Evolutionary conservation across 805 yeast genomes (phyloP).

Genomic region (Saccharomycodes ludwigii): DNA sequence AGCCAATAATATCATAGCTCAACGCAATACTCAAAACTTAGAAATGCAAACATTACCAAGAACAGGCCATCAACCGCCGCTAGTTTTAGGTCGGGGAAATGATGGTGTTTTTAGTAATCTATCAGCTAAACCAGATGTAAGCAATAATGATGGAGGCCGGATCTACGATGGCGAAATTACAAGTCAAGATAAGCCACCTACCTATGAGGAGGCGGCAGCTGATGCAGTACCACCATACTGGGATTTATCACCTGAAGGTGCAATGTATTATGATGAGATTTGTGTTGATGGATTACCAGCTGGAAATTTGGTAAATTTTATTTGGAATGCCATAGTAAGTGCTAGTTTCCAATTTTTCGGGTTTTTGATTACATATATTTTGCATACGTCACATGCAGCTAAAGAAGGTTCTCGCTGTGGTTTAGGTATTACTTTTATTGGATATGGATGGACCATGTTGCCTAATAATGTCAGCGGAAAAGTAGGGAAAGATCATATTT

Average conservation of each 20-base stretch:
- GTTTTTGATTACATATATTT: conserved; percentile 73
- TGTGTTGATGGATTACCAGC: conserved; percentile 94
- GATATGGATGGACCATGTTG: conserved; percentile 49
- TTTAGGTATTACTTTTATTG: conserved; percentile 69
- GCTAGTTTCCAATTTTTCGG: conserved; percentile 92
- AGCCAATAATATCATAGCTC: background rate
- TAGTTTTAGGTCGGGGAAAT: conserved; percentile 29
- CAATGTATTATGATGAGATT: conserved; percentile 65
- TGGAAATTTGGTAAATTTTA: conserved; percentile 75
- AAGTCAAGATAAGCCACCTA: conserved; percentile 53
- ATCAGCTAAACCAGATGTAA: conserved; percentile 72
- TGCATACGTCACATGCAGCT: conserved; percentile 96
- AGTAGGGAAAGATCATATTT: conserved; percentile 18
- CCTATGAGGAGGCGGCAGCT: conserved; percentile 90
- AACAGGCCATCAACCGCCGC: too few species aligned
- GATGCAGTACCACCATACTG: conserved; percentile 95
- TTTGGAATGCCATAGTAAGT: conserved; percentile 84
- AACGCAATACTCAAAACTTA: background rate
- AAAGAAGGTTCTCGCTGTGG: conserved; percentile 93
- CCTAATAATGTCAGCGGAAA: conserved; percentile 29
- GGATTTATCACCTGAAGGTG: conserved; percentile 72
- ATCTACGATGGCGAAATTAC: conserved; percentile 12
- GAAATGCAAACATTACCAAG: background rate
- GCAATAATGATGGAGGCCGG: conserved; percentile 13
- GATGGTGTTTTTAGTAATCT: conserved; percentile 94